Evolutionary conservation across 2,329 filamentous ascomycete genomes (phyloP).

Genomic region (Botrytis fragariae): DNA sequence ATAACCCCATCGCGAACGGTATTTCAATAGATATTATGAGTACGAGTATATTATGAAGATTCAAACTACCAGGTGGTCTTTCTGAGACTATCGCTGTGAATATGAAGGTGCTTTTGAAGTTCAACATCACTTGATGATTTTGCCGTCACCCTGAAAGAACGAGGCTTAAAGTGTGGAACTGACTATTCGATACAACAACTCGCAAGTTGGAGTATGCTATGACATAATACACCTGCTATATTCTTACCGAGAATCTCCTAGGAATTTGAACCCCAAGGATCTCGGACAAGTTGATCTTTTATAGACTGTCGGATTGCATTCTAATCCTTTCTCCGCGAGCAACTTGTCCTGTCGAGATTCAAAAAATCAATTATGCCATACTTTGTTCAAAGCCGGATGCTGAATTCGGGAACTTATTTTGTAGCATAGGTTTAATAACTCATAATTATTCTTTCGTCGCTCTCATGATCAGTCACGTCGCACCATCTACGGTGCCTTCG

Average conservation of each 20-base stretch:
- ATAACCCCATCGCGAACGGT: accelerated
- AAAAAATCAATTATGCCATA: accelerated
- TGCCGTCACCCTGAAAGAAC: neutral
- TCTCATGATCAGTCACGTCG: neutral
- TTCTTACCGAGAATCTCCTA: accelerated
- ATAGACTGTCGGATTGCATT: neutral
- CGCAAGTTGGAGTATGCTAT: neutral
- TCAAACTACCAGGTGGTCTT: too few species aligned
- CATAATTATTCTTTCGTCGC: neutral
- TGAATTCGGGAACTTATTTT: neutral
- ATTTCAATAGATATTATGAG: too few species aligned
- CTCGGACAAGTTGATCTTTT: too few species aligned
- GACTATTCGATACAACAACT: neutral
- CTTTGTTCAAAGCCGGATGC: accelerated
- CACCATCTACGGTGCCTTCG: accelerated
- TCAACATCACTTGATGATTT: neutral
- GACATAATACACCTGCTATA: neutral
- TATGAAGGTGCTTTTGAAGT: neutral
- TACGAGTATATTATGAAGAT: too few species aligned
- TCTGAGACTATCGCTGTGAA: neutral
- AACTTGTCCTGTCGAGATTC: accelerated
- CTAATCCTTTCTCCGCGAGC: neutral
- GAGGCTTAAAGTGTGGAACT: neutral
- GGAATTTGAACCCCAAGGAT: too few species aligned
- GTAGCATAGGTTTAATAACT: neutral